Evolutionary conservation across 176 grass and related monocot species (phyloP), one percentile per base, ranked within the genome.

Genomic region (Aechmea fasciata): DNA sequence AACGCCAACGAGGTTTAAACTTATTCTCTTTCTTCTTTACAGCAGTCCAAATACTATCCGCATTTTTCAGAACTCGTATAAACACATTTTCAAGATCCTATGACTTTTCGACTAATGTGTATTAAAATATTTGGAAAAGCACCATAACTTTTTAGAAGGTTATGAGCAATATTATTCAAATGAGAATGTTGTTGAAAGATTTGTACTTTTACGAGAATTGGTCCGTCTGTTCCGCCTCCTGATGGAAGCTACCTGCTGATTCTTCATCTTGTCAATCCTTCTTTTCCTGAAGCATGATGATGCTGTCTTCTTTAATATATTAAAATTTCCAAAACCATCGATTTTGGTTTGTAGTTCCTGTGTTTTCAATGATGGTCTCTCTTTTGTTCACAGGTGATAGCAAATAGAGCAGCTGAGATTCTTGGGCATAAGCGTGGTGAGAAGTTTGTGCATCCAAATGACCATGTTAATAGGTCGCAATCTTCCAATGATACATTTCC

Each of bases 401-500:
- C 94, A 78, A 93, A 99, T 71, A 85, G 94, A 71, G 94, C 94
- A 13, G 86, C 94, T 63, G 94, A 99, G 78, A 93, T 93, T 75
- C 89, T 99, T 75, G 94, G 94, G 15, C 94, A 99, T 71, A 90
- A 93, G 75, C 79, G 84, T 15, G 94, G 94, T 49, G 84, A 75
- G 29, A 99, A 93, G 66, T 86, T 84, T 73, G 94, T 99, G 24
- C 94, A 99, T 83, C 94, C 94, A 48, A 99, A 99, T 88, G 94
- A 99, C 61, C 94, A 99, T 73, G 94, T 99, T 12, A 99, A 99
- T 68, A 87, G 89, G 76, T 87, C 94, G 49, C 94, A 99, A 69
- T 99, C 94, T 62, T 99, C 94, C 3, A 99, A 99, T 78, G 94
- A 99, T 84, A 99, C 94, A 51, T 99, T 99, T 81, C 94, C 94